Percentiles rank a stretch among this genome's conserved stretches.
Evolutionary conservation across 2,329 filamentous ascomycete genomes (phyloP).

Genomic region (Tolypocladium amazonense): DNA sequence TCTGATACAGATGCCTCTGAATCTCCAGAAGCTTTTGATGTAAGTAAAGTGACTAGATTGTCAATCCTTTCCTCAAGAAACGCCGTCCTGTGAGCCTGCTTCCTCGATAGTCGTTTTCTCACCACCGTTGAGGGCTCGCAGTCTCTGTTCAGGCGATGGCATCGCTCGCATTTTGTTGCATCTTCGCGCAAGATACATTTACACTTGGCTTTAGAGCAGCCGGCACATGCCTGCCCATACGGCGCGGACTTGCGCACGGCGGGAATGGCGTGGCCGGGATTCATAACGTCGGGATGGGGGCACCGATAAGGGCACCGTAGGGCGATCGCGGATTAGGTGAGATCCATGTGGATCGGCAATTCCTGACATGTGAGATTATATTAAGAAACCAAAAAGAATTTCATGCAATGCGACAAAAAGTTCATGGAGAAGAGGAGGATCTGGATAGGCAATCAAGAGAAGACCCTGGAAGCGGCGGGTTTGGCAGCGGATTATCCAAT

Average conservation of each 20-base stretch:
- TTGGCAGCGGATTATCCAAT: not conserved
- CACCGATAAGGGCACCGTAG: no score
- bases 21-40: constrained; percentile 7
- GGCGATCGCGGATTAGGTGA: not conserved
- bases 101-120: constrained; percentile 13
- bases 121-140: constrained; percentile 25
- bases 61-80: constrained; percentile 17
- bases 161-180: constrained; percentile 24
- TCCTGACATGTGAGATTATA: not conserved
- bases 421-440: not conserved
- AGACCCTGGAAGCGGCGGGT: not conserved
- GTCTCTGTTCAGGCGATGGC: constrained; percentile 26
- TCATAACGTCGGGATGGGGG: not conserved
- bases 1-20: not conserved
- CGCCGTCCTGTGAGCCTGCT: constrained; percentile 8
- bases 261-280: not conserved
- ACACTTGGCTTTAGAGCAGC: constrained; percentile 32
- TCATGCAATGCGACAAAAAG: not conserved
- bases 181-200: constrained; percentile 24
- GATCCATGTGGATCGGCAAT: not conserved
- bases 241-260: constrained; percentile 14
- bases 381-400: not conserved
- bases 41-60: constrained; percentile 15
- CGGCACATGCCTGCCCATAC: constrained; percentile 28
- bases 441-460: not conserved